Evolutionary conservation across 352 stramenopile genomes (phyloP).

Genomic region (Globisporangium abappressorium): DNA sequence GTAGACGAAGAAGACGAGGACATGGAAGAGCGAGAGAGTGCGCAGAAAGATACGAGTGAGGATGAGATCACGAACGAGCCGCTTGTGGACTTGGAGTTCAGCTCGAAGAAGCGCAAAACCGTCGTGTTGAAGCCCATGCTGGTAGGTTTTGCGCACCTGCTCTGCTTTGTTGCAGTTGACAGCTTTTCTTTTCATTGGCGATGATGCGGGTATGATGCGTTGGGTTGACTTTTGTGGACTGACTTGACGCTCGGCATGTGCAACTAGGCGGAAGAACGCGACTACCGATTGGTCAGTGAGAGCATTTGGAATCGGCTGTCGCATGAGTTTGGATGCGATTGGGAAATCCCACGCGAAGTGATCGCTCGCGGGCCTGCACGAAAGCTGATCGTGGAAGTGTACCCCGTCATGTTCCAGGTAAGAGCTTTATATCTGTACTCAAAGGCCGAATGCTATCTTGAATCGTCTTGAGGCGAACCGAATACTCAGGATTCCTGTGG

Average conservation of each 20-base stretch:
- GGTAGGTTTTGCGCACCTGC: constrained; percentile 23
- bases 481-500: background rate
- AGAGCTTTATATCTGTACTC: background rate
- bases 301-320: constrained; percentile 66
- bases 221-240: constrained; percentile 7
- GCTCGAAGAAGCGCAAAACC: constrained; percentile 34
- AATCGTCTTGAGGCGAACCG: background rate
- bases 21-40: constrained; percentile 16
- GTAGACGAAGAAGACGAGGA: constrained; percentile 17
- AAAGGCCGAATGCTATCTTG: background rate
- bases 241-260: background rate
- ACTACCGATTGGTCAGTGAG: constrained; percentile 71
- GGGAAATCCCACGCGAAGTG: constrained; percentile 64
- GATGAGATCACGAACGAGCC: constrained; percentile 29
- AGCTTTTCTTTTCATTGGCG: background rate
- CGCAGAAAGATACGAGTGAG: background rate
- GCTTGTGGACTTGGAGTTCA: constrained; percentile 50
- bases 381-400: constrained; percentile 61
- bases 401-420: constrained; percentile 68
- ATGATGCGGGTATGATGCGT: background rate
- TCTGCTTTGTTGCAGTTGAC: background rate
- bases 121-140: constrained; percentile 61
- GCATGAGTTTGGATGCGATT: constrained; percentile 64
- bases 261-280: constrained; percentile 46
- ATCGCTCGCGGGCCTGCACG: constrained; percentile 35